These are phyloP conservation scores for Alnus rubra DNA, from an alignment of 306 rosid species.

Conservation along the genomic window DNA sequence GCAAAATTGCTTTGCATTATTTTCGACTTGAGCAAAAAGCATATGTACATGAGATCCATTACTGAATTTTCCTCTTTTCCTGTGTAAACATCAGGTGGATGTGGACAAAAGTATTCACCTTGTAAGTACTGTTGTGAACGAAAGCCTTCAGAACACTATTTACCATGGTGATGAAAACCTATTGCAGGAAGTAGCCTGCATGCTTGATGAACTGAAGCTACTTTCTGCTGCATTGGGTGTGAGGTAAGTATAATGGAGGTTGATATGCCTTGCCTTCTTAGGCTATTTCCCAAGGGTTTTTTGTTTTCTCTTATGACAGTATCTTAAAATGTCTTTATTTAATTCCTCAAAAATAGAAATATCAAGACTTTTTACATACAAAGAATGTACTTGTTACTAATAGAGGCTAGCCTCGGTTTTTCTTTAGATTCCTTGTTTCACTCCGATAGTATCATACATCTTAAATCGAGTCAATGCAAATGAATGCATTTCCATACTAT, in stretches of 20 bases:
- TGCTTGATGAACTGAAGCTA: constrained; percentile 33
- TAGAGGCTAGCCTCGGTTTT: not conserved
- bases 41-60: not conserved
- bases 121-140: not conserved
- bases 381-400: not conserved
- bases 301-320: not conserved
- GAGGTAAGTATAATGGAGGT: constrained; percentile 20
- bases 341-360: not conserved
- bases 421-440: not conserved
- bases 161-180: not conserved
- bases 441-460: not conserved
- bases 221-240: constrained; percentile 29
- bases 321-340: not conserved
- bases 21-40: not conserved
- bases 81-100: constrained; percentile 7
- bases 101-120: constrained; percentile 13
- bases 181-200: not conserved
- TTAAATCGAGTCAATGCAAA: not conserved
- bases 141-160: not conserved
- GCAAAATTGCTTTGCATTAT: not conserved
- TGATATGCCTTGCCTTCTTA: not conserved
- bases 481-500: not conserved
- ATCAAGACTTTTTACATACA: not conserved
- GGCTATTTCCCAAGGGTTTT: too few species aligned
- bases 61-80: not conserved